A percentile compares a stretch with the other conserved stretches of the same genome.
Conservation (phyloP, 2,329 filamentous ascomycete species). For the Colletotrichum filicis region DNA sequence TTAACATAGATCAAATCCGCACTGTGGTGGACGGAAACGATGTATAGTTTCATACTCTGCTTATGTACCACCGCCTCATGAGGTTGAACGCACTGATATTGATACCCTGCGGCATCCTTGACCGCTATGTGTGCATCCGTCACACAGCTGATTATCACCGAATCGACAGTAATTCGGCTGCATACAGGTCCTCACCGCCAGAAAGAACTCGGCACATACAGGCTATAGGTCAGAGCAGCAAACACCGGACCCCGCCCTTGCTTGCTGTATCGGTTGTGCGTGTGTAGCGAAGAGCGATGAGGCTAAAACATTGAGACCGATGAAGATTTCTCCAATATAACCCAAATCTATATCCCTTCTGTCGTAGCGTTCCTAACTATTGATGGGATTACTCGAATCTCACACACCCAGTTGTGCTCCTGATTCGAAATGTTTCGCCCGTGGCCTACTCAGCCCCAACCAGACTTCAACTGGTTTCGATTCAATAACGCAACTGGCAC, state of each 20-base stretch:
- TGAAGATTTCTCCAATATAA: neutral
- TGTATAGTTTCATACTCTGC: no score
- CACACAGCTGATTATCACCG: neutral
- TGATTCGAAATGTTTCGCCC: slow-evolving; percentile 14
- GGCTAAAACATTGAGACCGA: neutral
- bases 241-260: neutral
- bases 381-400: no score
- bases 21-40: no score
- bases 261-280: neutral
- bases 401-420: no score
- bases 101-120: neutral
- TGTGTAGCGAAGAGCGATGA: neutral
- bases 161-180: neutral
- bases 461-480: neutral
- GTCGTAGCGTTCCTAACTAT: no score
- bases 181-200: neutral
- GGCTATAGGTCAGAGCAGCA: neutral
- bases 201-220: neutral
- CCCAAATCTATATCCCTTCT: no score
- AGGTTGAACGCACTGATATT: neutral
- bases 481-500: slow-evolving; percentile 9
- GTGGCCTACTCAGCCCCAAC: slow-evolving; percentile 10
- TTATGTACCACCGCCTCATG: neutral
- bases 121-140: neutral
- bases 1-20: no score